Evolutionary conservation across 2,329 filamentous ascomycete genomes (phyloP).

Genomic region (Fusarium algeriense): DNA sequence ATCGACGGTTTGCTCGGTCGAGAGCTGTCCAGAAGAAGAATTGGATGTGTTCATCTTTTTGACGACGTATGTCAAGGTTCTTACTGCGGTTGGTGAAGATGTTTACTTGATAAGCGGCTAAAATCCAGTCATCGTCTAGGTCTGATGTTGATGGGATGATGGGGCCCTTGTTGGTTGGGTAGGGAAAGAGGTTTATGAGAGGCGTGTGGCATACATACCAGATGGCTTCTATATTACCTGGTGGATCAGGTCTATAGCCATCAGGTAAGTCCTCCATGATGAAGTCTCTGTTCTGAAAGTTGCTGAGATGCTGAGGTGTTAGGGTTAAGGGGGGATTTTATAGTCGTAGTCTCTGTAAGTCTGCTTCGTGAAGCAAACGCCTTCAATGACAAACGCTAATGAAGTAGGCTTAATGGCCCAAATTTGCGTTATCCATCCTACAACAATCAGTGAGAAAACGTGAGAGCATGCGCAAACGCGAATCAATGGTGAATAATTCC

Average conservation of each 20-base stretch:
- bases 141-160: neutral
- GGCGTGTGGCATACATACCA: neutral
- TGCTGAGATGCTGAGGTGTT: neutral
- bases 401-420: neutral
- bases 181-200: neutral
- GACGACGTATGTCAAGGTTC: neutral
- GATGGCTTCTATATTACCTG: neutral
- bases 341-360: neutral
- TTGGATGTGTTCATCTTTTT: constrained; percentile 37
- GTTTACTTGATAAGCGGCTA: neutral
- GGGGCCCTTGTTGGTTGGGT: constrained; percentile 6
- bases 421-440: neutral
- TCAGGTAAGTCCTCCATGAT: neutral
- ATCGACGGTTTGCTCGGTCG: constrained; percentile 24
- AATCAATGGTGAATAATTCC: neutral
- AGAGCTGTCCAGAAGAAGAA: constrained; percentile 46
- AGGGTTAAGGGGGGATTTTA: neutral
- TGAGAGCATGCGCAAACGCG: neutral
- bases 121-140: constrained; percentile 9
- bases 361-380: neutral
- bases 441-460: neutral
- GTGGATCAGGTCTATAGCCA: neutral
- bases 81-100: neutral
- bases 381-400: neutral
- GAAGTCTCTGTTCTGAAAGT: no score